These are phyloP conservation scores for Ophiocordyceps polyrhachis-furcata DNA, from an alignment of 2,329 filamentous ascomycete genomes.

Conservation along the genomic window DNA sequence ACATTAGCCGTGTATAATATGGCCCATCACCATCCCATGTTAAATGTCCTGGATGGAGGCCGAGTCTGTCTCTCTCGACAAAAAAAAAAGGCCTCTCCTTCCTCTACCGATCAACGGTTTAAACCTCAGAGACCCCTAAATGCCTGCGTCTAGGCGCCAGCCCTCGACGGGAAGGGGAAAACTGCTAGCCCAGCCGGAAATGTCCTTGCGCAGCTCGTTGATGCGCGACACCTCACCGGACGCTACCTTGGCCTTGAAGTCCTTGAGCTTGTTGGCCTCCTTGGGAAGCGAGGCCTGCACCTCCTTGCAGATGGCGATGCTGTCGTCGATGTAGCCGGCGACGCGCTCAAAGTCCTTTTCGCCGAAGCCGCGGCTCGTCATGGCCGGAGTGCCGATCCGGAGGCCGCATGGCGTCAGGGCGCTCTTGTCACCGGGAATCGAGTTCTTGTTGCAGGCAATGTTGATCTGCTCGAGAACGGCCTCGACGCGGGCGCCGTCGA, in stretches of 20 bases:
- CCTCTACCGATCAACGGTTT: neutral
- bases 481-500: slow-evolving; percentile 92
- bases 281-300: slow-evolving; percentile 74
- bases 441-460: slow-evolving; percentile 99
- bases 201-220: slow-evolving; percentile 72
- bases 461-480: slow-evolving; percentile 93
- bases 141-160: slow-evolving; percentile 42
- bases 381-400: slow-evolving; percentile 90
- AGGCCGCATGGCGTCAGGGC: slow-evolving; percentile 88
- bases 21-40: slow-evolving; percentile 5
- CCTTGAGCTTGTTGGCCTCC: slow-evolving; percentile 98
- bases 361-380: slow-evolving; percentile 90
- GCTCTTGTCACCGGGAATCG: slow-evolving; percentile 92
- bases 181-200: slow-evolving; percentile 64
- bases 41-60: slow-evolving; percentile 4
- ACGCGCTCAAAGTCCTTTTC: slow-evolving; percentile 85
- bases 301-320: slow-evolving; percentile 79
- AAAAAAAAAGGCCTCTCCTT: neutral
- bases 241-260: slow-evolving; percentile 90
- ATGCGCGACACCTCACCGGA: slow-evolving; percentile 65
- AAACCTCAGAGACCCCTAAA: slow-evolving; percentile 25
- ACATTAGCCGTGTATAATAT: slow-evolving; percentile 7
- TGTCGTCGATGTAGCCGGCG: slow-evolving; percentile 70
- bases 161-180: slow-evolving; percentile 86
- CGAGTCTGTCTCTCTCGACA: neutral